Base-by-base conservation (phyloP, 2,329 filamentous ascomycete species). In the Pestalotiopsis sp. region DNA sequence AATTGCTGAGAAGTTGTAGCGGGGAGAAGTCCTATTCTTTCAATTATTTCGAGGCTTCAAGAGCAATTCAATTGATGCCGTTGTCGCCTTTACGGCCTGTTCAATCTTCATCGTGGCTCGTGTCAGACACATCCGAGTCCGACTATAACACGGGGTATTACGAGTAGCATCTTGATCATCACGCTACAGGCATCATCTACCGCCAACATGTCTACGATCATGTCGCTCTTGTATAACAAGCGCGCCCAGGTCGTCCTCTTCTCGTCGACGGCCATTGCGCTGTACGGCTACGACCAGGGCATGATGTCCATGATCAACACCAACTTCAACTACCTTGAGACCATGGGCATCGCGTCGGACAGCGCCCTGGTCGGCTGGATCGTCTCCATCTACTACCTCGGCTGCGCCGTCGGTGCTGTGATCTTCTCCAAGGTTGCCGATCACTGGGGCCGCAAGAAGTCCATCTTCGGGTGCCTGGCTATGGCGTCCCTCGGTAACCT, bases 381-480 rank as follows among this genome's bases (percentile, higher is more conserved):
- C 67, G 87, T 90, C 17, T 85, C 86, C 2, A 82, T 90, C 38
- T 90, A 90, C 79, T 90, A 90, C 72, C 83, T 90, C 5, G 87
- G 88, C n/a, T 90, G 87, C 72, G 82, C 87, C 3, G 76, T 86
- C 3, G 88, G 88, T 14, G 86, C 87, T 2, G 84, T 90, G 1
- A 71, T 88, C 23, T 88, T 88, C 70, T 88, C 85, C n/a, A 83
- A 80, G 73, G 78, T 86, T 25, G 86, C 87, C 5, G 87, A 90
- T 71, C 79, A 75, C 59, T 80, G 81, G 64, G 88, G 88, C 7
- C 81, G 88, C 12, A 89, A 88, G 75, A 82, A 82, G 41, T 83
- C 83, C 20, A 87, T 91, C 57, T 87, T 88, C 71, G 79, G 80
- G 11, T 89, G 86, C 72, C 80, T 90, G 9, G 83, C 84, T 0